Evolutionary conservation across 1,284 basidiomycete genomes (phyloP).

Genomic region (Polyporus tsugae): DNA sequence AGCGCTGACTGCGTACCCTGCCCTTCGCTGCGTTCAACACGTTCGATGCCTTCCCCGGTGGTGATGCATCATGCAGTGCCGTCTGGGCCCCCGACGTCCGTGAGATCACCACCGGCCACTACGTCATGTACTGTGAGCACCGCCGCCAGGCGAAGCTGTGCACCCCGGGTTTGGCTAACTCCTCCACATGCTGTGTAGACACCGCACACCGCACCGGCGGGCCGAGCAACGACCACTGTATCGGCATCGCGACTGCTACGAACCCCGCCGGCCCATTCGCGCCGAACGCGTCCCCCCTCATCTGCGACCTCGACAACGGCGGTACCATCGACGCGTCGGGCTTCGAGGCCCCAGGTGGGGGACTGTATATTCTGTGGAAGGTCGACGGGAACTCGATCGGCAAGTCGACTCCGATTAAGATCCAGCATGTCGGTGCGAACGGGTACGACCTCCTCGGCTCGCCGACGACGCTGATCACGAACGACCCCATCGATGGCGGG

Average conservation of each 20-base stretch:
- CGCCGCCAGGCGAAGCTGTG: not conserved
- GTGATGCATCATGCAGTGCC: not conserved
- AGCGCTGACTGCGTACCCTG: not conserved
- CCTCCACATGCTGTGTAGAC: conserved; percentile 18
- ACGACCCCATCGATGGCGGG: conserved; percentile 30
- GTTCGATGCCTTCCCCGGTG: not conserved
- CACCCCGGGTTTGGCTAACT: not conserved
- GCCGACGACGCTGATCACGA: conserved; percentile 32
- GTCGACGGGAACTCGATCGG: conserved; percentile 37
- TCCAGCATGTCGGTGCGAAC: conserved; percentile 32
- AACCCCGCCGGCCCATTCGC: conserved; percentile 33
- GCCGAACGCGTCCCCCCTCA: conserved; percentile 29
- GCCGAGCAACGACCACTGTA: conserved; percentile 22
- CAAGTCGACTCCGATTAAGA: conserved; percentile 9
- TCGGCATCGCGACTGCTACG: conserved; percentile 33
- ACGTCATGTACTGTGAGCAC: conserved; percentile 19
- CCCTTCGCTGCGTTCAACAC: not conserved
- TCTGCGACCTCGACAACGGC: conserved; percentile 32
- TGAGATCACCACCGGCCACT: conserved; percentile 10
- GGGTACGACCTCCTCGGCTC: conserved; percentile 28
- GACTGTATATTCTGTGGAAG: conserved; percentile 35
- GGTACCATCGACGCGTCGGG: conserved; percentile 38
- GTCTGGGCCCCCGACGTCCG: conserved; percentile 18
- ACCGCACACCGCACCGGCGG: conserved; percentile 25
- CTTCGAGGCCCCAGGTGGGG: conserved; percentile 29